phyloP scores from a whole-genome alignment of 257 asterid species.

The Echium plantagineum region DNA sequence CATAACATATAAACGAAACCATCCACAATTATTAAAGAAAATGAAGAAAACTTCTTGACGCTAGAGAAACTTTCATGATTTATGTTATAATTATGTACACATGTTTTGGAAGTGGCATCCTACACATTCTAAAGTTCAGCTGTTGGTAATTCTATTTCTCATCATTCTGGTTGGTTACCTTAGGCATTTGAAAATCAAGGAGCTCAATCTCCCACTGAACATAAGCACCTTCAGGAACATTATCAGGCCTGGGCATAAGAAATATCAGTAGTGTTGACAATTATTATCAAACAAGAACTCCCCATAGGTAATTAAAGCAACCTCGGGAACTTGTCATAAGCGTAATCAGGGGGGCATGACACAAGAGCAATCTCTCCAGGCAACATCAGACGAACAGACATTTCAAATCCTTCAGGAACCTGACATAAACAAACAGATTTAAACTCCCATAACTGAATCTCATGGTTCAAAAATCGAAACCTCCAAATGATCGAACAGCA shows the following conservation, averaged over 20 bases:
- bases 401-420: conserved; percentile 99
- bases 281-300: not conserved
- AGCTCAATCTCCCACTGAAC: conserved; percentile 96
- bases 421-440: conserved; percentile 7
- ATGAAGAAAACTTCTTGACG: not conserved
- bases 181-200: conserved; percentile 83
- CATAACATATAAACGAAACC: not conserved
- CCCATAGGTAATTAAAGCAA: conserved; percentile 7
- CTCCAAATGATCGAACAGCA: not conserved
- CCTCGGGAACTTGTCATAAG: conserved; percentile 95
- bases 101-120: not conserved
- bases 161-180: conserved; percentile 31
- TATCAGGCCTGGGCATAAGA: conserved; percentile 49
- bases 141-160: not conserved
- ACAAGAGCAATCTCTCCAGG: conserved; percentile 90
- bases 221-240: conserved; percentile 74
- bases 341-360: conserved; percentile 95
- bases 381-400: conserved; percentile 90
- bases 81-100: too few relatives aligned
- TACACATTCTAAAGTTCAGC: not conserved
- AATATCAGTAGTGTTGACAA: conserved; percentile 8
- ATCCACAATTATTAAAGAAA: not conserved
- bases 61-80: not conserved
- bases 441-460: not conserved
- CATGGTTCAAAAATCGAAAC: not conserved